These are phyloP conservation scores for Wickerhamomyces queroliae DNA, from an alignment of 805 yeast species.

Conservation along the genomic window DNA sequence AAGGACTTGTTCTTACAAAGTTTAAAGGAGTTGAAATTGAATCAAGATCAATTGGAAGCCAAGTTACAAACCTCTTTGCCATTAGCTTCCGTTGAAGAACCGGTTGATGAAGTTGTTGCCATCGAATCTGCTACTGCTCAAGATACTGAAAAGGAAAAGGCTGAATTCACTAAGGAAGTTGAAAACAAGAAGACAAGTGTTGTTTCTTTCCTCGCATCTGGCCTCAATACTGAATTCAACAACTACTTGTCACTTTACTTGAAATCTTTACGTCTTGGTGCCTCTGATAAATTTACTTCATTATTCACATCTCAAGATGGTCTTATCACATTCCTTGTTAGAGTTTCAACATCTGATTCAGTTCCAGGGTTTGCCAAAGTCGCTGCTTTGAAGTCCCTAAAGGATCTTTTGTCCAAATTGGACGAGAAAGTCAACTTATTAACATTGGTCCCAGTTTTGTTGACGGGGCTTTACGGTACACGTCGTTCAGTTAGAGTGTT, in stretches of 20 bases:
- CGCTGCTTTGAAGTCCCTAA: constrained; percentile 38
- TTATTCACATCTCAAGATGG: constrained; percentile 36
- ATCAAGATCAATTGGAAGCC: constrained; percentile 51
- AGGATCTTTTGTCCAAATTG: constrained; percentile 25
- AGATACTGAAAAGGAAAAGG: constrained; percentile 9
- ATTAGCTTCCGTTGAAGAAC: constrained; percentile 21
- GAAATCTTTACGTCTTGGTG: constrained; percentile 31
- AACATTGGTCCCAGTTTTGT: constrained; percentile 51
- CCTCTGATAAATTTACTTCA: constrained; percentile 21
- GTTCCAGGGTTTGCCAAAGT: constrained; percentile 55
- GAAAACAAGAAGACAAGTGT: constrained; percentile 12
- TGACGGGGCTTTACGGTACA: constrained; percentile 47
- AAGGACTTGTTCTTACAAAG: constrained; percentile 34
- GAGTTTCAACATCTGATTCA: constrained; percentile 50
- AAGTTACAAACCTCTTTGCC: constrained; percentile 58
- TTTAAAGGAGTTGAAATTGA: constrained; percentile 28
- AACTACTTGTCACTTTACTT: constrained; percentile 37
- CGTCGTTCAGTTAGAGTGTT: constrained; percentile 45
- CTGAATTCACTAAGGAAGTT: constrained; percentile 11
- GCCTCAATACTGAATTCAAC: constrained; percentile 34
- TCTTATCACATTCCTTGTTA: constrained; percentile 50
- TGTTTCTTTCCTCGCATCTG: constrained; percentile 30
- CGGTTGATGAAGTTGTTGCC: constrained; percentile 20
- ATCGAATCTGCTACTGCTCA: constrained; percentile 5
- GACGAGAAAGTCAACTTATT: constrained; percentile 38